Percentiles rank a stretch among this genome's conserved stretches.
Conservation (phyloP, 495 filamentous ascomycete genomes). For the Aspergillus incahuasiensis region DNA sequence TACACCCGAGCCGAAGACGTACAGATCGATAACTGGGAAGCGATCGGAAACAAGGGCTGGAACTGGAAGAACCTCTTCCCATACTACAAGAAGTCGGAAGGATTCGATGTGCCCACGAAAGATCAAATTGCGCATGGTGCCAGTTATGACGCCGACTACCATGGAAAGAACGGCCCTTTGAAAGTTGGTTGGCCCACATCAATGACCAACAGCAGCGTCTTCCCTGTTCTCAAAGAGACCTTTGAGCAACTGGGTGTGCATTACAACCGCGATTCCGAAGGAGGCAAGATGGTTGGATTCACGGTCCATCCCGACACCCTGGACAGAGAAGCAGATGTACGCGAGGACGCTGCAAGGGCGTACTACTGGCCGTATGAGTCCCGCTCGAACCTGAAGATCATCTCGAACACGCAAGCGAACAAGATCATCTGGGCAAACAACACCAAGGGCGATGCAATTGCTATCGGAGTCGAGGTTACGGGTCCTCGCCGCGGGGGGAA, state of each 20-base stretch:
- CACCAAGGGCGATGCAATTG: not conserved
- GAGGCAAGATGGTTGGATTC: constrained; percentile 31
- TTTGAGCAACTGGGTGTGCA: constrained; percentile 7
- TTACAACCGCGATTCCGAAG: constrained; percentile 37
- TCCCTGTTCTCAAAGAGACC: constrained; percentile 7
- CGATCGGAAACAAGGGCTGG: constrained; percentile 28
- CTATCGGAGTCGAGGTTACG: constrained; percentile 15
- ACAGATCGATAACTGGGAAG: constrained; percentile 27
- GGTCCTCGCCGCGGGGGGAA: not conserved
- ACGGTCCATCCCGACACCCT: constrained; percentile 28
- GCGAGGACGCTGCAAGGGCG: constrained; percentile 42
- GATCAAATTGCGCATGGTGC: constrained; percentile 18
- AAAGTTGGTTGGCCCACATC: constrained; percentile 23
- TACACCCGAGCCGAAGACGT: constrained; percentile 21
- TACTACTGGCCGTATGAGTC: constrained; percentile 31
- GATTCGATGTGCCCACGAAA: constrained; percentile 16
- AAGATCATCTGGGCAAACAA: constrained; percentile 23
- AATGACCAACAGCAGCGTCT: constrained; percentile 16
- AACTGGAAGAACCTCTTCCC: constrained; percentile 29
- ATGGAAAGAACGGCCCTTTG: constrained; percentile 22
- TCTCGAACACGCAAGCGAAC: constrained; percentile 30
- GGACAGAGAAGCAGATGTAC: constrained; percentile 34
- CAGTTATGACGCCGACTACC: constrained; percentile 16
- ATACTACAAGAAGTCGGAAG: constrained; percentile 27
- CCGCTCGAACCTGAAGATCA: constrained; percentile 15